These are phyloP conservation scores for Penicillium thymicola DNA, from an alignment of 2,329 filamentous ascomycete genomes.

Conservation along the genomic window DNA sequence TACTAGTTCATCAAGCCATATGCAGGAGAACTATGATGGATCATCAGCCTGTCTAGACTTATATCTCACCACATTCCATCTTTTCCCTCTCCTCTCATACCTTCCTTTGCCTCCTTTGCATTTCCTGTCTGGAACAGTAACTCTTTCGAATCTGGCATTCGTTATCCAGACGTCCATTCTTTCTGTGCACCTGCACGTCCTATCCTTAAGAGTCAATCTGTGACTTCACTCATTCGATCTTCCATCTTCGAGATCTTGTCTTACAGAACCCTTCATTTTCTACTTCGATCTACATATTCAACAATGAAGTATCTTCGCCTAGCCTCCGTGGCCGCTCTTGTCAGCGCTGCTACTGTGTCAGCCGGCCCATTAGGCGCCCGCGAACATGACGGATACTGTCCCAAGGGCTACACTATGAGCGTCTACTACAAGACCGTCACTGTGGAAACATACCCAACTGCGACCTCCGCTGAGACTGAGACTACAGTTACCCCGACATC, in stretches of 20 bases:
- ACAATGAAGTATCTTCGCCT: conserved; percentile 29
- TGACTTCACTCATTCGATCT: conserved; percentile 3
- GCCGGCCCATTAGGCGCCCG: conserved; percentile 19
- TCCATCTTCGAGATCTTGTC: conserved; percentile 3
- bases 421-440: conserved; percentile 29
- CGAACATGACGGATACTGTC: conserved; percentile 22
- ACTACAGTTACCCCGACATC: conserved; percentile 14
- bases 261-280: background rate
- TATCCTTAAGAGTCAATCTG: conserved; percentile 6
- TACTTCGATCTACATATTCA: conserved; percentile 1
- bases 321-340: conserved; percentile 23
- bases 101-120: background rate
- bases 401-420: conserved; percentile 27
- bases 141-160: conserved; percentile 23
- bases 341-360: conserved; percentile 27
- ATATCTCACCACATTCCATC: background rate
- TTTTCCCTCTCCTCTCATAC: conserved; percentile 4
- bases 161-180: conserved; percentile 30
- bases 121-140: conserved; percentile 25
- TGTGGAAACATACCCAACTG: conserved; percentile 13
- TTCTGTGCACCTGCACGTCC: conserved; percentile 26
- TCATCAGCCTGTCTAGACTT: background rate
- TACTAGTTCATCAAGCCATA: background rate
- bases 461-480: conserved; percentile 9
- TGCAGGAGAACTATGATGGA: background rate